These are phyloP conservation scores for Penicillium longicatenatum DNA, from an alignment of 495 filamentous ascomycete species.

Conservation along the genomic window DNA sequence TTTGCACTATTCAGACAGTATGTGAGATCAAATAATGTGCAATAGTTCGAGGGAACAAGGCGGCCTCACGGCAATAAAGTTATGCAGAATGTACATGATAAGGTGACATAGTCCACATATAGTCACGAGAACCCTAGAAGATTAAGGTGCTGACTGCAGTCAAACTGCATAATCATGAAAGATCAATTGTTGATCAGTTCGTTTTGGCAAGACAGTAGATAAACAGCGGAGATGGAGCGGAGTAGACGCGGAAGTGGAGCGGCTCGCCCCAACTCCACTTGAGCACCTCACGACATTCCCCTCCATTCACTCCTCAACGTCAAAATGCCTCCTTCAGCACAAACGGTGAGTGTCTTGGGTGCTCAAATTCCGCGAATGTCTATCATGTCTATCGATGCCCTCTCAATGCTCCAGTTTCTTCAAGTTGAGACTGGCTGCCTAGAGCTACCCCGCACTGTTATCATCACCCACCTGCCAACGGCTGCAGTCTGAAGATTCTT, in stretches of 20 bases:
- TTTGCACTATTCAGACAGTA: no score
- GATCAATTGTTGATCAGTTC: no score
- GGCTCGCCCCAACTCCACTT: conserved; percentile 1
- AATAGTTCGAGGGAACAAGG: no score
- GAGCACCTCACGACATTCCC: conserved; percentile 15
- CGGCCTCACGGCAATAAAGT: no score
- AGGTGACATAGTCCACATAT: no score
- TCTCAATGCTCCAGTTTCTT: background rate
- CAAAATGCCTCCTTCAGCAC: conserved; percentile 45
- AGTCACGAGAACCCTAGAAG: no score
- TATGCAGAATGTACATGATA: no score
- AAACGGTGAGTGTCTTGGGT: conserved; percentile 35
- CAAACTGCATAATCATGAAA: no score
- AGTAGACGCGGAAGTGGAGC: background rate
- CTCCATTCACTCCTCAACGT: conserved; percentile 11
- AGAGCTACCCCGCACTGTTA: conserved; percentile 29
- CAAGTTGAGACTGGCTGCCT: conserved; percentile 9
- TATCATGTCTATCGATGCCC: background rate
- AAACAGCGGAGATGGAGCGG: no score
- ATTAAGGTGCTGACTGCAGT: no score
- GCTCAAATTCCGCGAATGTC: background rate
- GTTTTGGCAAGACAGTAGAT: no score
- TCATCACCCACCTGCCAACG: conserved; percentile 8
- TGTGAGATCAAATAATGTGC: no score
- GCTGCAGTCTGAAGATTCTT: background rate